Evolutionary conservation across 2,329 filamentous ascomycete species (phyloP).

Genomic region (Sarocladium kiliense): DNA sequence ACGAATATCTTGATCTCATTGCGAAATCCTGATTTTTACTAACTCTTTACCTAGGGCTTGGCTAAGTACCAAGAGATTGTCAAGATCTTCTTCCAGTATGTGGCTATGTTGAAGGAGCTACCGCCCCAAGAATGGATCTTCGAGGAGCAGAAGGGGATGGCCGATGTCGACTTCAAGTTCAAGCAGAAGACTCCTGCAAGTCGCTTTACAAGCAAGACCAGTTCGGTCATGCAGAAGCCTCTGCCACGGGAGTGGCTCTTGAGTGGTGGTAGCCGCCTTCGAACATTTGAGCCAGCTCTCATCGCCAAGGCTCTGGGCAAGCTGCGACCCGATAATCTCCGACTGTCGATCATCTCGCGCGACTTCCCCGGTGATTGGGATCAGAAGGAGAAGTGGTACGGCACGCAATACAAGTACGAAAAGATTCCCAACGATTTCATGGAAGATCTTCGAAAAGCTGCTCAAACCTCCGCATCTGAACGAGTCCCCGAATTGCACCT

Average conservation of each 20-base stretch:
- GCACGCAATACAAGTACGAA: conserved; percentile 84
- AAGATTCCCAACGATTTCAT: conserved; percentile 74
- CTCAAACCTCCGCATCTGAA: conserved; percentile 45
- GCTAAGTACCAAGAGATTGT: conserved; percentile 77
- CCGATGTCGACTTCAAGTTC: conserved; percentile 92
- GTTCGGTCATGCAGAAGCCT: conserved; percentile 86
- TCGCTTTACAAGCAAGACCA: conserved; percentile 80
- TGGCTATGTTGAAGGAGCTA: conserved; percentile 75
- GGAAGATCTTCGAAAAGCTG: conserved; percentile 61
- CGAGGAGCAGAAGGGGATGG: conserved; percentile 82
- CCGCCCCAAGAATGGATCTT: conserved; percentile 90
- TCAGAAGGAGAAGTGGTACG: conserved; percentile 93
- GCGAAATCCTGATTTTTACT: too few species aligned
- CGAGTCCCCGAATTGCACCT: conserved; percentile 72
- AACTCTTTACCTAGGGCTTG: conserved; percentile 52
- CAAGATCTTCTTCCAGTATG: conserved; percentile 85
- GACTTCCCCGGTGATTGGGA: conserved; percentile 81
- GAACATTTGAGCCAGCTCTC: conserved; percentile 72
- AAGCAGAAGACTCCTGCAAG: conserved; percentile 88
- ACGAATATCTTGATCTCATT: too few species aligned
- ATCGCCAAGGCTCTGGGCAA: conserved; percentile 71
- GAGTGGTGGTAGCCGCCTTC: conserved; percentile 70
- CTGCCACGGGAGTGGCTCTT: conserved; percentile 82
- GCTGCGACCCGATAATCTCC: conserved; percentile 83
- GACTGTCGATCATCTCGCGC: conserved; percentile 76